Evolutionary conservation across 495 filamentous ascomycete species (phyloP).

Genomic region (Lasiosphaeriaceae sp.): DNA sequence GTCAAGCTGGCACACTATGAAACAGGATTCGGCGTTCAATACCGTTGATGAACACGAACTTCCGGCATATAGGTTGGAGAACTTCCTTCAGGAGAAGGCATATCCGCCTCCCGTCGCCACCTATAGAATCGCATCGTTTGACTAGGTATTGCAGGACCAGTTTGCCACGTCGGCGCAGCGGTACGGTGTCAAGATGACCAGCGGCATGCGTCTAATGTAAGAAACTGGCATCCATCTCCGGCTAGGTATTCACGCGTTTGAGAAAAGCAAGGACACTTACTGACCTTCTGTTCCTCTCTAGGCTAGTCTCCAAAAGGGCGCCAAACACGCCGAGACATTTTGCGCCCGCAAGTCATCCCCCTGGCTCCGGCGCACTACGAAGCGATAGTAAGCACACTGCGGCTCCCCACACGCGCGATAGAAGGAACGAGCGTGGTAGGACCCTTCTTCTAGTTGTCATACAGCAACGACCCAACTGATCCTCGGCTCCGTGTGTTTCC

Average conservation of each 20-base stretch:
- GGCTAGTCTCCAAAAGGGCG: background rate
- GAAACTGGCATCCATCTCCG: background rate
- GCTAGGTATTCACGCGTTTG: background rate
- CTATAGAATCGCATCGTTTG: background rate
- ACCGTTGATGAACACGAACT: background rate
- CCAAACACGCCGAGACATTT: background rate
- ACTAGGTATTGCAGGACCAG: background rate
- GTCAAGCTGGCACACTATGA: too few relatives aligned
- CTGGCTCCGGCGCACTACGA: background rate
- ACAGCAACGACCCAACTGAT: slow-evolving; percentile 36
- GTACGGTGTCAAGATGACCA: too few relatives aligned
- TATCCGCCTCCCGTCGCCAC: background rate
- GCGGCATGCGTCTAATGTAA: too few relatives aligned
- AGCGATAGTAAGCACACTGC: slow-evolving; percentile 10
- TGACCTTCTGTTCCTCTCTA: too few relatives aligned
- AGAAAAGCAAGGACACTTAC: background rate
- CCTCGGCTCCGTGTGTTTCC: background rate
- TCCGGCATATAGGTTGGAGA: background rate
- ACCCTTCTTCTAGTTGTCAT: slow-evolving; percentile 47
- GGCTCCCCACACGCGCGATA: slow-evolving; percentile 30
- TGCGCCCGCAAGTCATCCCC: background rate
- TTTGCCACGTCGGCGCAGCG: too few relatives aligned
- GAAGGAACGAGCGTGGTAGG: background rate
- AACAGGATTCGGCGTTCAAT: background rate
- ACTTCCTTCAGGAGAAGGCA: background rate